A percentile compares a stretch with the other conserved stretches of the same genome.
phyloP scores from a whole-genome alignment of 371 early-diverging fungal genomes.

The Cladochytrium tenue region DNA sequence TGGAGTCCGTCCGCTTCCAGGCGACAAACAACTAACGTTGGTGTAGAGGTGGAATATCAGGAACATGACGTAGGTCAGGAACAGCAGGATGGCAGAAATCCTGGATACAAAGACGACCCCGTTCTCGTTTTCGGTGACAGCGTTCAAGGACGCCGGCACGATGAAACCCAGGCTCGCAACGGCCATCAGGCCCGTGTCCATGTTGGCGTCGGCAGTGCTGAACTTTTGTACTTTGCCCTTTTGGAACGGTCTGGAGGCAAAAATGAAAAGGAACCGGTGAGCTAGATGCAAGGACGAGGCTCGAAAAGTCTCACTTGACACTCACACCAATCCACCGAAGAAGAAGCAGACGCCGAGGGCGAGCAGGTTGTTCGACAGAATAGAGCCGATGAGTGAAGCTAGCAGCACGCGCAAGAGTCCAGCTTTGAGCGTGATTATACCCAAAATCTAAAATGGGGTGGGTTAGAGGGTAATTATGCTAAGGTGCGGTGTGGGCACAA shows the following conservation, averaged over 20 bases:
- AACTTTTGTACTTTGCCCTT: slow-evolving; percentile 69
- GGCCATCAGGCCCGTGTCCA: slow-evolving; percentile 73
- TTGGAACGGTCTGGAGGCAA: slow-evolving; percentile 20
- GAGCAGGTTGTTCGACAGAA: slow-evolving; percentile 79
- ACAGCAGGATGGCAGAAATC: neutral
- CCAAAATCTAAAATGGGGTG: slow-evolving; percentile 49
- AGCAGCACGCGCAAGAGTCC: slow-evolving; percentile 79
- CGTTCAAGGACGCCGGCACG: slow-evolving; percentile 73
- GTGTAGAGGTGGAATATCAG: slow-evolving; percentile 79
- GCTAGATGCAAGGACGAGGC: neutral
- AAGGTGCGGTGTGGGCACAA: no score
- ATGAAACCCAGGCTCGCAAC: slow-evolving; percentile 75
- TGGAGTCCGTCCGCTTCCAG: no score
- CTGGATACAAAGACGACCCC: slow-evolving; percentile 15
- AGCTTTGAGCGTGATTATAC: slow-evolving; percentile 73
- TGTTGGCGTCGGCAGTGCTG: slow-evolving; percentile 74
- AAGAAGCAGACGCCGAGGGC: slow-evolving; percentile 71
- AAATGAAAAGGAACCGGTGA: no score
- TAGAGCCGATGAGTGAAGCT: slow-evolving; percentile 80
- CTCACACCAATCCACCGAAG: slow-evolving; percentile 62
- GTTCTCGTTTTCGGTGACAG: slow-evolving; percentile 26
- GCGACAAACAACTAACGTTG: slow-evolving; percentile 51
- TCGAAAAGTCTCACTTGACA: no score
- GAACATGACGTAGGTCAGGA: slow-evolving; percentile 45
- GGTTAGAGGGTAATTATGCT: no score